Percentiles rank a stretch among this genome's conserved stretches.
These are phyloP conservation scores for Chenopodium formosanum DNA, from an alignment of 148 eudicot genomes.

Conservation along the genomic window DNA sequence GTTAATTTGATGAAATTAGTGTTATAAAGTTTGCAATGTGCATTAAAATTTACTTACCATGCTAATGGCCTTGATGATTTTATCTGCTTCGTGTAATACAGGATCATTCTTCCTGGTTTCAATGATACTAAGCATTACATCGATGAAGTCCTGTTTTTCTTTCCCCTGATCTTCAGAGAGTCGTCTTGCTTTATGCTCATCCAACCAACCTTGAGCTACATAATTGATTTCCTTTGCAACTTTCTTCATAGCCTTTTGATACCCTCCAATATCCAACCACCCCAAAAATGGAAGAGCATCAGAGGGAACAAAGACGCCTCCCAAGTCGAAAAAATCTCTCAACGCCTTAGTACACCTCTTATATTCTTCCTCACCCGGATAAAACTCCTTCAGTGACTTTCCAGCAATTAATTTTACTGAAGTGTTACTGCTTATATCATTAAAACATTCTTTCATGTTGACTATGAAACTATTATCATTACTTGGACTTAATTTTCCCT, in stretches of 20 bases:
- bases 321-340: constrained; percentile 26
- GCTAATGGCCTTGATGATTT: constrained; percentile 32
- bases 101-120: neutral
- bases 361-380: constrained; percentile 8
- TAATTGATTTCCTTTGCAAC: constrained; percentile 23
- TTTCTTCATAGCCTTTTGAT: constrained; percentile 32
- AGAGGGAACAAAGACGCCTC: constrained; percentile 20
- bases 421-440: constrained; percentile 32
- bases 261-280: constrained; percentile 40
- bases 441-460: constrained; percentile 44
- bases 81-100: constrained; percentile 16
- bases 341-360: constrained; percentile 15
- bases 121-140: constrained; percentile 27
- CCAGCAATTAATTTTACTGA: constrained; percentile 36
- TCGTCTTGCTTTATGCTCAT: constrained; percentile 21
- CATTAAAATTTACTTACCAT: constrained; percentile 16
- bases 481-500: neutral
- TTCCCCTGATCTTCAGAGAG: neutral
- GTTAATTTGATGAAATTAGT: neutral
- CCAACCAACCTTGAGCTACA: constrained; percentile 27
- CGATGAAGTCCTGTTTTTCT: constrained; percentile 31
- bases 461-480: neutral
- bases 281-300: constrained; percentile 31
- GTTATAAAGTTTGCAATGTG: neutral
- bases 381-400: constrained; percentile 25